Conservation (phyloP, 139 green algal species). For the Tetraselmis striata region DNA sequence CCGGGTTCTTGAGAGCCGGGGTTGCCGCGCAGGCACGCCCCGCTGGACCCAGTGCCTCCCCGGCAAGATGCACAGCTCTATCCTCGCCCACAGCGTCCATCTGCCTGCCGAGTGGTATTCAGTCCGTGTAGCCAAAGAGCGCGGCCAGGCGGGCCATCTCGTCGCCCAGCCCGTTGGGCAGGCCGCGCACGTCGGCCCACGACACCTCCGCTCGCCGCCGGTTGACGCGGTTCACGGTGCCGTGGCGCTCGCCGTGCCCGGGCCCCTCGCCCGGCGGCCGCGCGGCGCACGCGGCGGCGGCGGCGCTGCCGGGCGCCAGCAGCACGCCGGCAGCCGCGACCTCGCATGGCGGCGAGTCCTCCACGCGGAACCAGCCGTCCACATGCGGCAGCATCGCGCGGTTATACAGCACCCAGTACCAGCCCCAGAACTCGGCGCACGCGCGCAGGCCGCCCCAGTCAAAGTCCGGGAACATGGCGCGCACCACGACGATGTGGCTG, state of each 20-base stretch:
- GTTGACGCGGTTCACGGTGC: neutral
- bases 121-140: neutral
- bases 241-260: neutral
- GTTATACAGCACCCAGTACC: slow-evolving; percentile 5
- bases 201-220: neutral
- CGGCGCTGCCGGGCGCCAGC: neutral
- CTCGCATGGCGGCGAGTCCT: slow-evolving; percentile 9
- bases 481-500: neutral
- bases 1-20: too few species aligned
- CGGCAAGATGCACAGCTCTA: too few species aligned
- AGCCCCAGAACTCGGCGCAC: neutral
- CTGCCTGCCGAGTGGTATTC: neutral
- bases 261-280: neutral
- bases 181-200: neutral
- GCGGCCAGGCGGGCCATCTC: neutral
- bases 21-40: too few species aligned
- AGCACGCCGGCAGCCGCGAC: neutral
- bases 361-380: slow-evolving; percentile 8
- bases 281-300: neutral
- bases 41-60: too few species aligned
- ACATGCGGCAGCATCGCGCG: neutral
- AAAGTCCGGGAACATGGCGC: neutral
- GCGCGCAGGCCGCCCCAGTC: neutral
- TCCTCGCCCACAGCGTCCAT: neutral
- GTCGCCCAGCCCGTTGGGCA: neutral